Evolutionary conservation across 2,329 filamentous ascomycete genomes (phyloP).

Genomic region (Magnaporthiopsis incrustans): DNA sequence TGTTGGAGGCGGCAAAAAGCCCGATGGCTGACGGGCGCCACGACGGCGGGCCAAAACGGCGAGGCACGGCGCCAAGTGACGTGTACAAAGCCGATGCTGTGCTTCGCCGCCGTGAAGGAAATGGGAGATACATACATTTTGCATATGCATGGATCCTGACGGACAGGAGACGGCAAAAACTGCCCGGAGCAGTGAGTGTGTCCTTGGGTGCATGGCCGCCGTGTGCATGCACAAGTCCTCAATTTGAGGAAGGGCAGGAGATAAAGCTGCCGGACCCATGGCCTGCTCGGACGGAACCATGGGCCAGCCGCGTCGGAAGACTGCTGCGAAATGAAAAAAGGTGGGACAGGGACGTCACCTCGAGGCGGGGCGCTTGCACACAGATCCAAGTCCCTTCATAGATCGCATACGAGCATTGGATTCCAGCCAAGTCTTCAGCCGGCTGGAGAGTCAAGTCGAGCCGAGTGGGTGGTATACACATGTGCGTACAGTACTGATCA

Average conservation of each 20-base stretch:
- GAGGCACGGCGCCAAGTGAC: background rate
- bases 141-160: background rate
- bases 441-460: background rate
- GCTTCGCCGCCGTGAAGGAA: background rate
- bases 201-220: background rate
- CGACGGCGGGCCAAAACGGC: background rate
- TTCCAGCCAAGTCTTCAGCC: background rate
- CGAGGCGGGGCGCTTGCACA: background rate
- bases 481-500: no score
- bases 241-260: background rate
- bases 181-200: background rate
- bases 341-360: background rate
- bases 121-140: background rate
- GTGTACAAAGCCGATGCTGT: background rate
- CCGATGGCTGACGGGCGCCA: background rate
- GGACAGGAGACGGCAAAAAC: no score
- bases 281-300: no score
- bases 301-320: background rate
- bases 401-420: background rate
- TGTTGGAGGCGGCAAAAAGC: background rate
- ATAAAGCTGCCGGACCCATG: background rate
- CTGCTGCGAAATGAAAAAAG: background rate
- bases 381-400: background rate
- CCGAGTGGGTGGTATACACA: background rate
- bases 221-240: background rate